phyloP scores from a whole-genome alignment of 257 asterid species.

The Fraxinus quadrangulata region DNA sequence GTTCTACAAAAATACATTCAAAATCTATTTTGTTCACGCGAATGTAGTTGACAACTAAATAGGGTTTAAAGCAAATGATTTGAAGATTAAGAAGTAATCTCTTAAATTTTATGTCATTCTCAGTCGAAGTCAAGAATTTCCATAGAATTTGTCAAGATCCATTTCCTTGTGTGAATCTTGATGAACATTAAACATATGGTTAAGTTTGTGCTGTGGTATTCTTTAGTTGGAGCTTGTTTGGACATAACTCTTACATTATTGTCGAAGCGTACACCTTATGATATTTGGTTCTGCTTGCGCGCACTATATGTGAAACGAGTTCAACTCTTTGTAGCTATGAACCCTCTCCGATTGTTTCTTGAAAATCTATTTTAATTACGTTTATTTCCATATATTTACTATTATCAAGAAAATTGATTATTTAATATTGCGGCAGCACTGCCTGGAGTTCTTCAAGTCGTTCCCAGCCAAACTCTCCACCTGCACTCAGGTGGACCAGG shows the following conservation, averaged over 20 bases:
- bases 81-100: neutral
- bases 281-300: neutral
- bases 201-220: neutral
- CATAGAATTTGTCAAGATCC: neutral
- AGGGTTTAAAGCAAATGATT: neutral
- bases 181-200: neutral
- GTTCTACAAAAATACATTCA: neutral
- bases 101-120: neutral
- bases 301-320: neutral
- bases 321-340: neutral
- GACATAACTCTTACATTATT: no score
- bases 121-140: neutral
- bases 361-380: neutral
- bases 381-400: neutral
- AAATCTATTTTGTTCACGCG: neutral
- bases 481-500: neutral
- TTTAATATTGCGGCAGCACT: slow-evolving; percentile 1
- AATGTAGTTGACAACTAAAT: neutral
- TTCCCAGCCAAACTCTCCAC: slow-evolving; percentile 17
- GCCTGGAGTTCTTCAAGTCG: slow-evolving; percentile 21
- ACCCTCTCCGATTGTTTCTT: neutral
- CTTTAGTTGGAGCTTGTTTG: neutral
- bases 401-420: neutral
- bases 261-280: neutral
- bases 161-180: neutral